phyloP scores from a whole-genome alignment of 371 early-diverging fungal genomes.

The Dentiscutata heterogama region DNA sequence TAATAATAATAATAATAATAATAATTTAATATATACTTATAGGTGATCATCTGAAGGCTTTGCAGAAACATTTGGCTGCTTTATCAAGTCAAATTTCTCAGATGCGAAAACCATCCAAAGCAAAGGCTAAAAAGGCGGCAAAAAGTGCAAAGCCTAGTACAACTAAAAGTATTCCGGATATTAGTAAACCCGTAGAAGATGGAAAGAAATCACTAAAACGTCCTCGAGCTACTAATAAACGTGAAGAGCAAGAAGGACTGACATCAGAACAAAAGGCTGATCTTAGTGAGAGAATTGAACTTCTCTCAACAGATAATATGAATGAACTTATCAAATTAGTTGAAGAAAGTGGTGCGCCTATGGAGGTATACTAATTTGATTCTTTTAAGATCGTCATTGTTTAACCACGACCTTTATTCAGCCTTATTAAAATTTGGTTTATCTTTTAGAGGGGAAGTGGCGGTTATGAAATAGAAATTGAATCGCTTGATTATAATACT shows the following conservation, averaged over 20 bases:
- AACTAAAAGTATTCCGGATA: constrained; percentile 41
- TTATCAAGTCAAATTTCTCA: constrained; percentile 36
- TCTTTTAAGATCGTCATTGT: not conserved
- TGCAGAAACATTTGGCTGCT: constrained; percentile 34
- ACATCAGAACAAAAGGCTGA: constrained; percentile 93
- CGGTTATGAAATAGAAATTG: constrained; percentile 97
- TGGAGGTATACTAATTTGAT: constrained; percentile 54
- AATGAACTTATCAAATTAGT: constrained; percentile 88
- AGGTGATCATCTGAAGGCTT: constrained; percentile 24
- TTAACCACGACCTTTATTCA: not conserved
- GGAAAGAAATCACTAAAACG: constrained; percentile 48
- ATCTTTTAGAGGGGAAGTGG: constrained; percentile 73
- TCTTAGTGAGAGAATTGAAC: constrained; percentile 85
- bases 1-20: no score
- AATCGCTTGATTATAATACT: constrained; percentile 85
- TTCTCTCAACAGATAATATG: constrained; percentile 80
- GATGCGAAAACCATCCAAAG: constrained; percentile 6
- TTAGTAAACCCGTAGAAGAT: constrained; percentile 50
- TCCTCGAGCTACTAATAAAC: constrained; percentile 39
- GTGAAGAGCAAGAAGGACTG: constrained; percentile 64
- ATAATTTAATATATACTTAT: not conserved
- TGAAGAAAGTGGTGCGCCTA: constrained; percentile 82
- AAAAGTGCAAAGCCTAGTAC: not conserved
- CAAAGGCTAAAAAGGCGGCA: constrained; percentile 15
- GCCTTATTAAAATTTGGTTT: not conserved